Evolutionary conservation across 2,329 filamentous ascomycete species (phyloP).

Genomic region (Neocucurbitaria cava): DNA sequence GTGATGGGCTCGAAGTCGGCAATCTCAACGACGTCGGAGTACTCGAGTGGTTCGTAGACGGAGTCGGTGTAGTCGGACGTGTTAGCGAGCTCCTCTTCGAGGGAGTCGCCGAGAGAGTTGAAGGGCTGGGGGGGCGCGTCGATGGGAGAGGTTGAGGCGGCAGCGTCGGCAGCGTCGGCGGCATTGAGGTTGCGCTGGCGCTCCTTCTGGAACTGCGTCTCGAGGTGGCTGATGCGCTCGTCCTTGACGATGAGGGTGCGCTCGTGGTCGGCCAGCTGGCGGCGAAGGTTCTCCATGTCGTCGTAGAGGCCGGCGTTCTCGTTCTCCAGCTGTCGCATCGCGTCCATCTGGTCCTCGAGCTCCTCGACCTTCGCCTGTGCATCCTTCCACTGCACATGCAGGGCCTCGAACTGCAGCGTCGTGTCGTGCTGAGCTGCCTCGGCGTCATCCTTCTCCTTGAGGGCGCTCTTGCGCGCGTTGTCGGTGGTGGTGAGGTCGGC

Average conservation of each 20-base stretch:
- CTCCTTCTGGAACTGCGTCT: conserved; percentile 27
- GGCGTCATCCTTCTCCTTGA: conserved; percentile 11
- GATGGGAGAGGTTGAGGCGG: conserved; percentile 15
- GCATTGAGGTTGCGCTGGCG: conserved; percentile 11
- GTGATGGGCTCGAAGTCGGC: conserved; percentile 8
- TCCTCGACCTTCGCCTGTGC: conserved; percentile 9
- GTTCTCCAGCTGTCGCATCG: conserved; percentile 7
- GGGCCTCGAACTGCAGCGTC: conserved; percentile 14
- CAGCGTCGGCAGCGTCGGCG: conserved; percentile 13
- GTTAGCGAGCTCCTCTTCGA: conserved; percentile 22
- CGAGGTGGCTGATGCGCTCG: conserved; percentile 32
- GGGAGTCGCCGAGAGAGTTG: conserved; percentile 13
- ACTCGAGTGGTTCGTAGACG: conserved; percentile 12
- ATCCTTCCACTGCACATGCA: conserved; percentile 17
- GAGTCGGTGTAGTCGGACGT: conserved; percentile 9
- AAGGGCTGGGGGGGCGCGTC: conserved; percentile 8
- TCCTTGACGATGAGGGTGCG: conserved; percentile 31
- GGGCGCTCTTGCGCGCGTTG: neutral
- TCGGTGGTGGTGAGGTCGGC: conserved; percentile 4
- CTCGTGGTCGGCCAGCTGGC: conserved; percentile 12
- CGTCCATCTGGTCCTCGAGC: conserved; percentile 8
- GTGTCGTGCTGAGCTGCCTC: conserved; percentile 3
- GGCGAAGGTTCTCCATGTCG: conserved; percentile 17
- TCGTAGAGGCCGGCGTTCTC: conserved; percentile 7
- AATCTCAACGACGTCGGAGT: conserved; percentile 8